phyloP scores from a whole-genome alignment of 2,329 filamentous ascomycete genomes.

The Pestalotiopsis fici region DNA sequence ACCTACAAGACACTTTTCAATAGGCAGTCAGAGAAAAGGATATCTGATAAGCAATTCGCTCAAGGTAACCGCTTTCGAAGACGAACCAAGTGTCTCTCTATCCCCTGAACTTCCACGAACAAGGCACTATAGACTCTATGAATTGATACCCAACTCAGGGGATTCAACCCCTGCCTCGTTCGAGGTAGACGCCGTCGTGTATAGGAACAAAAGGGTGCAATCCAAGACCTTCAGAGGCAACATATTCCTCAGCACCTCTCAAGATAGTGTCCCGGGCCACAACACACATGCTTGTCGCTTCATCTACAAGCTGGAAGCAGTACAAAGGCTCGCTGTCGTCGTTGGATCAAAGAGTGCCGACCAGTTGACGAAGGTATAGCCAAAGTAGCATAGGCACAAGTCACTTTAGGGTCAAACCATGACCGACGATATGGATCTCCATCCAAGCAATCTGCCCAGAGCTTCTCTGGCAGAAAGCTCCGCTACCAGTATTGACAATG shows the following conservation, averaged over 20 bases:
- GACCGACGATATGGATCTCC: not conserved
- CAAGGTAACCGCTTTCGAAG: too few relatives aligned
- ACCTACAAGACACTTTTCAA: too few relatives aligned
- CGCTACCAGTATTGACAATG: not conserved
- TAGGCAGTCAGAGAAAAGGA: too few relatives aligned
- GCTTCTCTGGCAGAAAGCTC: not conserved
- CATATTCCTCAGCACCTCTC: not conserved
- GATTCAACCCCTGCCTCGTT: not conserved
- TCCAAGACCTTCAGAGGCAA: not conserved
- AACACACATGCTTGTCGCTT: not conserved
- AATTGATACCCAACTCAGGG: too few relatives aligned
- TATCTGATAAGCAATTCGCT: too few relatives aligned
- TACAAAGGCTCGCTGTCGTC: not conserved
- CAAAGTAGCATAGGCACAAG: not conserved
- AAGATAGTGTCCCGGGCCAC: not conserved
- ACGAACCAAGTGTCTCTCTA: too few relatives aligned
- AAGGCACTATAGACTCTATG: too few relatives aligned
- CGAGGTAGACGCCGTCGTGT: not conserved
- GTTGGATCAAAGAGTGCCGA: not conserved
- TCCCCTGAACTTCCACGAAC: too few relatives aligned
- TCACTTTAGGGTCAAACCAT: not conserved
- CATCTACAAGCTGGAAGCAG: not conserved
- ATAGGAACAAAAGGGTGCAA: not conserved
- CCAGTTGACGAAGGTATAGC: not conserved
- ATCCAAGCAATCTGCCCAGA: not conserved